A percentile compares a stretch with the other conserved stretches of the same genome.
These are phyloP conservation scores for Pterulicium gracile DNA, from an alignment of 1,284 basidiomycete genomes.

Conservation along the genomic window DNA sequence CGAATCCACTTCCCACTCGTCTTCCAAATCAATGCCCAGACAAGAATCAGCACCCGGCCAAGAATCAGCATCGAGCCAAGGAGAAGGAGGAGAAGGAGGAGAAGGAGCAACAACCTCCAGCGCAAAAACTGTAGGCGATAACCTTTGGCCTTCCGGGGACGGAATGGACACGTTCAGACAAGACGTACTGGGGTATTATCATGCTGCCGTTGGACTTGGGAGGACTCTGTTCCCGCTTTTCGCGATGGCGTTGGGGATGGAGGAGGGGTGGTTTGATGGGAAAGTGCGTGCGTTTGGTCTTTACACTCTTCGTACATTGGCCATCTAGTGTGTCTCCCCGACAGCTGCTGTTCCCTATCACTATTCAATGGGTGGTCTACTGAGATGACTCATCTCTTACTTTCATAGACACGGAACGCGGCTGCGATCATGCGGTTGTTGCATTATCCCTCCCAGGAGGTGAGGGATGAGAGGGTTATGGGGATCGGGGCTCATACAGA, in stretches of 20 bases:
- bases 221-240: slow-evolving; percentile 2
- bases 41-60: too few species aligned
- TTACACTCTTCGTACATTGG: too few species aligned
- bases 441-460: slow-evolving; percentile 72
- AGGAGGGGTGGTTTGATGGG: slow-evolving; percentile 1
- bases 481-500: slow-evolving; percentile 81
- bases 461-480: slow-evolving; percentile 54
- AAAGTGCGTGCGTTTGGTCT: neutral
- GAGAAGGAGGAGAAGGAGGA: too few species aligned
- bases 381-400: too few species aligned
- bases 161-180: neutral
- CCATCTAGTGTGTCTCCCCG: too few species aligned
- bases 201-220: slow-evolving; percentile 1
- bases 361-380: too few species aligned
- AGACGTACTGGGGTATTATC: slow-evolving; percentile 1
- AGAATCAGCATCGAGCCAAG: too few species aligned
- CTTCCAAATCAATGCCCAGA: too few species aligned
- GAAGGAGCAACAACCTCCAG: slow-evolving; percentile 22
- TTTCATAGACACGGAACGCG: slow-evolving; percentile 60
- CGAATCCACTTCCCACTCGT: too few species aligned
- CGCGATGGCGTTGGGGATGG: slow-evolving; percentile 1
- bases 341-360: too few species aligned
- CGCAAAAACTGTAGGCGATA: slow-evolving; percentile 31
- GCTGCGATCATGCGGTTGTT: slow-evolving; percentile 77
- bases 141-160: slow-evolving; percentile 16